Percentiles rank a stretch among this genome's conserved stretches.
Conservation (phyloP, 129 eudicot species). For the Smallanthus sonchifolius region DNA sequence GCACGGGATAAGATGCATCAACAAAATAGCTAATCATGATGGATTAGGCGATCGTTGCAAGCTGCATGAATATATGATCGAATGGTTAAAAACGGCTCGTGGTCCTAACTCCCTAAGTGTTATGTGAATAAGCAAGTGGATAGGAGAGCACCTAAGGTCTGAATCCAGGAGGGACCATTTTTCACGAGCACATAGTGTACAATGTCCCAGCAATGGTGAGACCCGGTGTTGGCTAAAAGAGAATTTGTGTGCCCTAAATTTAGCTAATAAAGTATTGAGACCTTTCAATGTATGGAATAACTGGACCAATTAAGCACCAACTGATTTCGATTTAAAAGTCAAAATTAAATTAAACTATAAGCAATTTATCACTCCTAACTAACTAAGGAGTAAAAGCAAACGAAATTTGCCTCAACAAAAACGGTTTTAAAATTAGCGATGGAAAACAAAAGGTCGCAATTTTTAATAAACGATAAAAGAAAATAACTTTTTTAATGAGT, state of each 20-base stretch:
- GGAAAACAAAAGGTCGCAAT: too few relatives aligned
- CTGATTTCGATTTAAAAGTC: neutral
- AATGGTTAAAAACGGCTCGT: conserved; percentile 1
- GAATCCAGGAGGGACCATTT: conserved; percentile 20
- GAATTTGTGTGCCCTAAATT: conserved; percentile 23
- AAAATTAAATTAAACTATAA: neutral
- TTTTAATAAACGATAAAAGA: too few relatives aligned
- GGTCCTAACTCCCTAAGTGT: conserved; percentile 3
- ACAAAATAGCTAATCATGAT: too few relatives aligned
- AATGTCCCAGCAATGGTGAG: neutral
- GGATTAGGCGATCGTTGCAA: too few relatives aligned
- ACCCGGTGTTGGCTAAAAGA: conserved; percentile 18
- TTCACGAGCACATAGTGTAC: conserved; percentile 27
- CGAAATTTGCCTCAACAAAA: too few relatives aligned
- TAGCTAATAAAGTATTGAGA: conserved; percentile 21
- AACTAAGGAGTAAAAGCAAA: too few relatives aligned
- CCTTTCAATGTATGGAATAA: conserved; percentile 26
- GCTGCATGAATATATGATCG: neutral
- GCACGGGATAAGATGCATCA: too few relatives aligned
- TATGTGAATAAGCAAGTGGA: too few relatives aligned
- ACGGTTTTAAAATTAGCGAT: too few relatives aligned
- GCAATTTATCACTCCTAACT: neutral
- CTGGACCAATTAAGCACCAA: too few relatives aligned
- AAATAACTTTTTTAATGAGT: too few relatives aligned
- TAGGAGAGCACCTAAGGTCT: conserved; percentile 19